These are phyloP conservation scores for Chaetomiaceae sp. DNA, from an alignment of 2,329 filamentous ascomycete genomes.

Conservation along the genomic window DNA sequence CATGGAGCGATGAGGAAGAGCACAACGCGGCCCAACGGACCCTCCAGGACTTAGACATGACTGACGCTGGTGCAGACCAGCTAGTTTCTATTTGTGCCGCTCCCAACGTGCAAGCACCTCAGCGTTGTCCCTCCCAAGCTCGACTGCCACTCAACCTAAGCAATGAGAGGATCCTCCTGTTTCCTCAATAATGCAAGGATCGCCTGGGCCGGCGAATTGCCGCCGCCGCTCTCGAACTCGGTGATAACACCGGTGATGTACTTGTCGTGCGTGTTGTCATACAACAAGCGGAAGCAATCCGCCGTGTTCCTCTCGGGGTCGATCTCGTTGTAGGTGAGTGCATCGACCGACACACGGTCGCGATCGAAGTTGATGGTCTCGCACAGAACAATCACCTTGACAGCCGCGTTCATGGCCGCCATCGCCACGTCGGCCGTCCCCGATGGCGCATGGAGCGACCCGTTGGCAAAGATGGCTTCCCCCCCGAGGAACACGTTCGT, in stretches of 20 bases:
- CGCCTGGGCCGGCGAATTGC: constrained; percentile 76
- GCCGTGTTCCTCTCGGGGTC: constrained; percentile 62
- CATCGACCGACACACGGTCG: constrained; percentile 82
- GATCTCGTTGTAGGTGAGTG: constrained; percentile 90
- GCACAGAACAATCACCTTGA: constrained; percentile 82
- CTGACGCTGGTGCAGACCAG: constrained; percentile 1
- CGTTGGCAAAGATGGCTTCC: constrained; percentile 94
- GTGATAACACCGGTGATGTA: constrained; percentile 86
- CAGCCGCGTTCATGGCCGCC: constrained; percentile 66
- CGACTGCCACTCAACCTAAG: constrained; percentile 27
- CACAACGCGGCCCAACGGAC: not conserved
- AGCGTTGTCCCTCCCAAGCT: not conserved
- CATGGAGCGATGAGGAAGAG: not conserved
- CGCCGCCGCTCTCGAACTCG: constrained; percentile 88
- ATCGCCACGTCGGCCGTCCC: constrained; percentile 85
- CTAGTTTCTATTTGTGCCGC: constrained; percentile 1
- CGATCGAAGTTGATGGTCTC: constrained; percentile 91
- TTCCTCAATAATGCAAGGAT: constrained; percentile 61
- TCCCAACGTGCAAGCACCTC: not conserved
- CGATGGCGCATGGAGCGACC: constrained; percentile 77
- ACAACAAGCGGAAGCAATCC: constrained; percentile 61
- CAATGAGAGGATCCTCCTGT: constrained; percentile 45
- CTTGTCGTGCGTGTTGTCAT: constrained; percentile 84
- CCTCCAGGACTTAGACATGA: not conserved
- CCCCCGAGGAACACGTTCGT: constrained; percentile 78